phyloP scores from a whole-genome alignment of 1,139 yeast species.

The Insectozyma bohioensis region DNA sequence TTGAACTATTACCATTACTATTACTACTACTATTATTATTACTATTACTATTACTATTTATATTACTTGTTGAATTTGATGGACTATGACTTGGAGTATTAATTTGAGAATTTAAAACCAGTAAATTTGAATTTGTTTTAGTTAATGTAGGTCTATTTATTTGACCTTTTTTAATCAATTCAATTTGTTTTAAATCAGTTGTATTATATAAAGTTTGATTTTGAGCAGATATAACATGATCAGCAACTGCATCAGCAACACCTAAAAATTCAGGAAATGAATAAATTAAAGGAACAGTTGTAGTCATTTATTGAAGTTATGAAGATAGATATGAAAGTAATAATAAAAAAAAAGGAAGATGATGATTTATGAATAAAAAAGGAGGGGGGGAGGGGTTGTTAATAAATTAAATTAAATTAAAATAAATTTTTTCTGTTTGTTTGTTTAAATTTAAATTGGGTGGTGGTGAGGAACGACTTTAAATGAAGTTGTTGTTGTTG shows the following conservation, averaged over 20 bases:
- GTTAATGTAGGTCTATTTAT: constrained; percentile 19
- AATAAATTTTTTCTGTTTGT: too few species aligned
- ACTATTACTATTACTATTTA: constrained; percentile 7
- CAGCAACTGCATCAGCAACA: constrained; percentile 94
- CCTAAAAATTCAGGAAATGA: constrained; percentile 87
- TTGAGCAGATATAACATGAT: constrained; percentile 80
- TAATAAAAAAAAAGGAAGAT: constrained; percentile 1
- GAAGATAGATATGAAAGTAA: background rate
- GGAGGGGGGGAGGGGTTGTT: too few species aligned
- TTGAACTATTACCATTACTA: constrained; percentile 3
- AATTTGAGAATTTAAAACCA: constrained; percentile 7
- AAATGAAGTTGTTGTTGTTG: too few species aligned
- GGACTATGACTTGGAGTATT: constrained; percentile 14
- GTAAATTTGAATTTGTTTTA: constrained; percentile 10
- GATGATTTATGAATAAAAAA: too few species aligned
- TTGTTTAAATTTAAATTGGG: too few species aligned
- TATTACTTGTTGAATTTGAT: constrained; percentile 14
- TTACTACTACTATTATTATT: constrained; percentile 5
- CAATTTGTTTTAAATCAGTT: constrained; percentile 37
- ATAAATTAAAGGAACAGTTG: constrained; percentile 88
- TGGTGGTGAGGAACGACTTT: too few species aligned
- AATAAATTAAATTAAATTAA: too few species aligned
- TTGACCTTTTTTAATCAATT: constrained; percentile 23
- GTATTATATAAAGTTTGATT: constrained; percentile 62
- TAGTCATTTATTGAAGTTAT: constrained; percentile 84